Conservation (phyloP, 768 basidiomycete species). For the Paxillus ammoniavirescens region DNA sequence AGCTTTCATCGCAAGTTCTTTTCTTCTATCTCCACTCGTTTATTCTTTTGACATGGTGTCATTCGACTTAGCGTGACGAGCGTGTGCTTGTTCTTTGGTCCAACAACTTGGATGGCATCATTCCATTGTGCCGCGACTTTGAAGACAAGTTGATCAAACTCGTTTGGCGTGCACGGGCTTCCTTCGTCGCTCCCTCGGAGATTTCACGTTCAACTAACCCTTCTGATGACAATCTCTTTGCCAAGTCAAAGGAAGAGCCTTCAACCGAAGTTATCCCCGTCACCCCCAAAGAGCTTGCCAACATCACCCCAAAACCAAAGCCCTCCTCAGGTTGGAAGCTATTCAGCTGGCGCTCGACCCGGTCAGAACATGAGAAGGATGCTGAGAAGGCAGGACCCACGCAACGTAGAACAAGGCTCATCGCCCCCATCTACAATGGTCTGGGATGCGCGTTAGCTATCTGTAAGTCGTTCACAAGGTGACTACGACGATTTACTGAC, state of each 20-base stretch:
- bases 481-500: constrained; percentile 5
- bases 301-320: background rate
- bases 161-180: constrained; percentile 61
- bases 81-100: constrained; percentile 83
- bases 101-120: constrained; percentile 76
- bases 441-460: constrained; percentile 61
- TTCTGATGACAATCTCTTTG: constrained; percentile 56
- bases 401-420: constrained; percentile 52
- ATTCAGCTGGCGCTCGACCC: constrained; percentile 48
- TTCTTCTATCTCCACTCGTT: constrained; percentile 9
- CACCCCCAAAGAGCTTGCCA: constrained; percentile 2
- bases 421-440: constrained; percentile 75
- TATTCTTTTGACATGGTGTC: background rate
- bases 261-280: constrained; percentile 18
- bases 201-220: constrained; percentile 45
- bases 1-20: constrained; percentile 68
- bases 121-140: constrained; percentile 70
- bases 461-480: constrained; percentile 43
- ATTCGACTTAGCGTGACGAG: constrained; percentile 64
- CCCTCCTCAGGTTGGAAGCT: constrained; percentile 19
- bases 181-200: constrained; percentile 34
- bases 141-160: constrained; percentile 77
- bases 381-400: constrained; percentile 47
- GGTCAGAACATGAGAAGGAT: constrained; percentile 40
- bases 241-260: constrained; percentile 36